These are phyloP conservation scores for Hypoxylon sp. DNA, from an alignment of 2,329 filamentous ascomycete species.

Conservation along the genomic window DNA sequence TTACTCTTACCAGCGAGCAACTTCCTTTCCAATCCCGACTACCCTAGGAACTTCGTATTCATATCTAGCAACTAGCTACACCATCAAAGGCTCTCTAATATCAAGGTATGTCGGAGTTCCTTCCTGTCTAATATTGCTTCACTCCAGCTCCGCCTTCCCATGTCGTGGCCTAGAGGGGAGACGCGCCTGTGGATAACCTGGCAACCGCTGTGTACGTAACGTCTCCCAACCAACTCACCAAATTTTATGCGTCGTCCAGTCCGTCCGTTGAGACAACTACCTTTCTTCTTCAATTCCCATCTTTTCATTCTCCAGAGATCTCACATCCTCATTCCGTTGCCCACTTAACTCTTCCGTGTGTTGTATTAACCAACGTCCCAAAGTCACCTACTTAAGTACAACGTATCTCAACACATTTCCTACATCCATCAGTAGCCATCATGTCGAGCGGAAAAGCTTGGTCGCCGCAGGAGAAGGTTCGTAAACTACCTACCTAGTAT, in stretches of 20 bases:
- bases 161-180: neutral
- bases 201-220: neutral
- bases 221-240: neutral
- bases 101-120: constrained; percentile 3
- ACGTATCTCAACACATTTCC: neutral
- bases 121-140: neutral
- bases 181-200: neutral
- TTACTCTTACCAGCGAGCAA: neutral
- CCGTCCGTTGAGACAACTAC: neutral
- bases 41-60: neutral
- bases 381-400: neutral
- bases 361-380: neutral
- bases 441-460: constrained; percentile 33
- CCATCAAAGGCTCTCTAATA: neutral
- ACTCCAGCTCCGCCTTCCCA: neutral
- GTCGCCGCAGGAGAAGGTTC: constrained; percentile 37
- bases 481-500: neutral
- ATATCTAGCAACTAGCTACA: neutral
- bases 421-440: neutral
- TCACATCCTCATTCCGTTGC: neutral
- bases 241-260: neutral
- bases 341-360: neutral
- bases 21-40: neutral
- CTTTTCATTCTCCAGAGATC: neutral
- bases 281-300: neutral